Conservation (phyloP, 2,329 filamentous ascomycete species). For the Westerdykella aurantiaca region DNA sequence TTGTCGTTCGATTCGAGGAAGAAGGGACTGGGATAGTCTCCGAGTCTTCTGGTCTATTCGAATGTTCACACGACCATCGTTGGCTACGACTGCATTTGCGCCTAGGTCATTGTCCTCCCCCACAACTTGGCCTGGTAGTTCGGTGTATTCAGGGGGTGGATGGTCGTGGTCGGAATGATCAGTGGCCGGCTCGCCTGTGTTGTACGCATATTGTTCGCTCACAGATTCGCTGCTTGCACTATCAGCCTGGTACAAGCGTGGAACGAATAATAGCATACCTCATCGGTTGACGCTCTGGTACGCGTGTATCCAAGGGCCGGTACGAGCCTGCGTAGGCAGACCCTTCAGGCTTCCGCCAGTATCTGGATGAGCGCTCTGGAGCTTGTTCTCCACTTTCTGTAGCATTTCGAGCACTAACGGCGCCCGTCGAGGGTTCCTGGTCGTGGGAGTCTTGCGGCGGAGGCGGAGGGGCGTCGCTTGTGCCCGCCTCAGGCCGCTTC, state of each 20-base stretch:
- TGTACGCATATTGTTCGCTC: constrained; percentile 7
- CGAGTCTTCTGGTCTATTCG: constrained; percentile 36
- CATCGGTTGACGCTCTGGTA: too few relatives aligned
- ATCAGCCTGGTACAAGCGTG: too few relatives aligned
- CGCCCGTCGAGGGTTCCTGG: neutral
- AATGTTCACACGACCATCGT: constrained; percentile 40
- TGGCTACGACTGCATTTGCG: constrained; percentile 41
- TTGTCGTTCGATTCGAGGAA: constrained; percentile 36
- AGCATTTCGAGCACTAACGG: neutral
- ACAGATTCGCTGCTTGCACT: too few relatives aligned
- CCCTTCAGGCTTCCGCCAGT: constrained; percentile 18
- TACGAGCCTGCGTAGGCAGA: constrained; percentile 26
- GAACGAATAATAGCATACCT: too few relatives aligned
- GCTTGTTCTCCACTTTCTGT: constrained; percentile 11
- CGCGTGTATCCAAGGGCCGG: constrained; percentile 8
- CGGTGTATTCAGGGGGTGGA: constrained; percentile 39
- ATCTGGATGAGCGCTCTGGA: constrained; percentile 5
- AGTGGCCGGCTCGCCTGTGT: constrained; percentile 6
- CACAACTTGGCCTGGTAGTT: constrained; percentile 36
- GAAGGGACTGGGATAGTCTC: constrained; percentile 32
- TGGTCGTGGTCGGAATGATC: constrained; percentile 10
- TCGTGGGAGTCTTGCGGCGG: too few relatives aligned
- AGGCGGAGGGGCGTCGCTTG: too few relatives aligned
- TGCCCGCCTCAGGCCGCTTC: too few relatives aligned
- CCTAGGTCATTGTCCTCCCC: constrained; percentile 37